Percentiles rank a stretch among this genome's conserved stretches.
Conservation (phyloP, 352 stramenopile genomes). For the Phytophthora tubulina region DNA sequence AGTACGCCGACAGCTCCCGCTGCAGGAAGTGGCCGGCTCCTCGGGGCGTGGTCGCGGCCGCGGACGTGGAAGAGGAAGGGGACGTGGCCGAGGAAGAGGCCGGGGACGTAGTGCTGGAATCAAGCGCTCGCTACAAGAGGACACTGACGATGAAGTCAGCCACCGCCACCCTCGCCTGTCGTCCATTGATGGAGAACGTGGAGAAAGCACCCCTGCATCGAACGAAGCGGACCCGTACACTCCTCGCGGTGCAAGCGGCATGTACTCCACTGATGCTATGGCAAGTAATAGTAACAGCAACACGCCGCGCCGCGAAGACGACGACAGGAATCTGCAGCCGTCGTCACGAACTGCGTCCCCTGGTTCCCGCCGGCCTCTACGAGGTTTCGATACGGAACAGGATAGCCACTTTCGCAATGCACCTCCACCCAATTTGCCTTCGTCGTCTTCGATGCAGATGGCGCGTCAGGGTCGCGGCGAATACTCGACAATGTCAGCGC, state of each 20-base stretch:
- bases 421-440: slow-evolving; percentile 10
- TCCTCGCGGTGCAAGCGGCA: slow-evolving; percentile 15
- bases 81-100: slow-evolving; percentile 34
- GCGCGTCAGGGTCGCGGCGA: slow-evolving; percentile 29
- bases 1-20: slow-evolving; percentile 33
- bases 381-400: slow-evolving; percentile 42
- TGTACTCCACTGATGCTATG: slow-evolving; percentile 25
- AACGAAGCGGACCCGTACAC: slow-evolving; percentile 30
- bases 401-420: slow-evolving; percentile 39
- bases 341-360: slow-evolving; percentile 32
- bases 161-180: slow-evolving; percentile 27
- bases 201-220: slow-evolving; percentile 10
- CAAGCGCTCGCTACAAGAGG: slow-evolving; percentile 38
- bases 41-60: slow-evolving; percentile 26
- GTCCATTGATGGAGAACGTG: slow-evolving; percentile 22
- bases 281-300: slow-evolving; percentile 40
- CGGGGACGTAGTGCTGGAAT: slow-evolving; percentile 27
- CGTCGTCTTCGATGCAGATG: slow-evolving; percentile 31
- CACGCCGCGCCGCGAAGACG: slow-evolving; percentile 19
- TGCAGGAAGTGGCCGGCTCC: slow-evolving; percentile 21
- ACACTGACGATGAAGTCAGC: slow-evolving; percentile 23
- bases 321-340: slow-evolving; percentile 29
- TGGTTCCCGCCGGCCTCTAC: slow-evolving; percentile 26
- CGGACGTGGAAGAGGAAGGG: slow-evolving; percentile 32
- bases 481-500: slow-evolving; percentile 23